phyloP scores from a whole-genome alignment of 2,329 filamentous ascomycete genomes.

The Aureobasidium mangrovei region DNA sequence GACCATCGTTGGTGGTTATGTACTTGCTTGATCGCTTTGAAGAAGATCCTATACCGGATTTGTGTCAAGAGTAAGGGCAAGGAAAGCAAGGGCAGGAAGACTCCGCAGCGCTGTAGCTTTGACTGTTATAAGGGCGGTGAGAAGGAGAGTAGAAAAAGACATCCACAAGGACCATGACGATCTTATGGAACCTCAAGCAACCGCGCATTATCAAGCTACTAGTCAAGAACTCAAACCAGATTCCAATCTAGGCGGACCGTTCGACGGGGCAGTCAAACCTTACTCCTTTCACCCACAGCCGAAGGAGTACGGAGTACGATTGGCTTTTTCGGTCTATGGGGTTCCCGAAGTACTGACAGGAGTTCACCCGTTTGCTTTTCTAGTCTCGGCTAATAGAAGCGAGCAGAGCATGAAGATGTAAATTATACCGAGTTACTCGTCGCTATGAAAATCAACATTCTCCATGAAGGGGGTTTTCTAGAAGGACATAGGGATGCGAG shows the following conservation, averaged over 20 bases:
- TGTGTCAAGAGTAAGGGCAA: background rate
- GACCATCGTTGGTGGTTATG: background rate
- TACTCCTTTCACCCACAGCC: background rate
- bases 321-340: too few relatives aligned
- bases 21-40: background rate
- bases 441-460: too few relatives aligned
- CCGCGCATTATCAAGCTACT: background rate
- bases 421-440: too few relatives aligned
- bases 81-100: background rate
- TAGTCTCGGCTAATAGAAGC: too few relatives aligned
- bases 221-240: background rate
- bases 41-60: background rate
- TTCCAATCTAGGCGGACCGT: background rate
- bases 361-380: too few relatives aligned
- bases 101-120: background rate
- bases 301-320: too few relatives aligned
- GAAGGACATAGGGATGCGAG: too few relatives aligned
- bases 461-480: too few relatives aligned
- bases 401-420: too few relatives aligned
- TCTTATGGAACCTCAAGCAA: background rate
- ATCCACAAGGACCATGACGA: background rate
- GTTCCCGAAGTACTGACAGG: too few relatives aligned
- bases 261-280: background rate
- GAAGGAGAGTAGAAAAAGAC: background rate
- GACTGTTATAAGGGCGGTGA: background rate